phyloP scores from a whole-genome alignment of 148 eudicot genomes.

The Nepenthes gracilis region DNA sequence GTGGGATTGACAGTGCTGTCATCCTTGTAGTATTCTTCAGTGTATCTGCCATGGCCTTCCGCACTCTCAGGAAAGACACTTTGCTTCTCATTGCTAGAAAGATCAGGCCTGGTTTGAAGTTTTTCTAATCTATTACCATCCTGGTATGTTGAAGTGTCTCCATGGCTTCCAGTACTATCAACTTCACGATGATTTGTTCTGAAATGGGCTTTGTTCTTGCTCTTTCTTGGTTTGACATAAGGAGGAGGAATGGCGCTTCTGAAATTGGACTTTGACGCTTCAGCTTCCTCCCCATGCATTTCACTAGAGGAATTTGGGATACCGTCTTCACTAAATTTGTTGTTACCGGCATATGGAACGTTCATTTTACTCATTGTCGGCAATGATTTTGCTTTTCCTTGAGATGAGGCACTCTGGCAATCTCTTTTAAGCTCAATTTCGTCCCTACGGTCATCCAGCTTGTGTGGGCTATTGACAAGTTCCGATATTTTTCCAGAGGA shows the following conservation, averaged over 20 bases:
- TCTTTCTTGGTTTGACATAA: constrained; percentile 46
- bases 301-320: constrained; percentile 15
- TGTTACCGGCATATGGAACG: constrained; percentile 12
- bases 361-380: constrained; percentile 18
- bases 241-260: constrained; percentile 58
- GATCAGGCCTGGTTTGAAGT: constrained; percentile 14
- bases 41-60: constrained; percentile 17
- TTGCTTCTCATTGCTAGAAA: constrained; percentile 10
- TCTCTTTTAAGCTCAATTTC: constrained; percentile 15
- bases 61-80: constrained; percentile 6
- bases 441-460: constrained; percentile 6
- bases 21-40: constrained; percentile 34
- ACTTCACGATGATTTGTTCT: constrained; percentile 12
- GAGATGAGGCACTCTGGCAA: constrained; percentile 6
- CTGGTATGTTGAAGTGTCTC: constrained; percentile 21
- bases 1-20: constrained; percentile 19
- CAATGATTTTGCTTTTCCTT: constrained; percentile 20
- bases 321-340: constrained; percentile 12
- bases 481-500: constrained; percentile 23
- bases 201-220: constrained; percentile 17
- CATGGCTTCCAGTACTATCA: constrained; percentile 8
- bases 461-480: background rate
- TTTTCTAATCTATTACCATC: constrained; percentile 23
- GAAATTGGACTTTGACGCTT: constrained; percentile 25
- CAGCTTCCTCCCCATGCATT: constrained; percentile 31